phyloP scores from a whole-genome alignment of 1,139 yeast genomes.

The Kazachstania sp. region DNA sequence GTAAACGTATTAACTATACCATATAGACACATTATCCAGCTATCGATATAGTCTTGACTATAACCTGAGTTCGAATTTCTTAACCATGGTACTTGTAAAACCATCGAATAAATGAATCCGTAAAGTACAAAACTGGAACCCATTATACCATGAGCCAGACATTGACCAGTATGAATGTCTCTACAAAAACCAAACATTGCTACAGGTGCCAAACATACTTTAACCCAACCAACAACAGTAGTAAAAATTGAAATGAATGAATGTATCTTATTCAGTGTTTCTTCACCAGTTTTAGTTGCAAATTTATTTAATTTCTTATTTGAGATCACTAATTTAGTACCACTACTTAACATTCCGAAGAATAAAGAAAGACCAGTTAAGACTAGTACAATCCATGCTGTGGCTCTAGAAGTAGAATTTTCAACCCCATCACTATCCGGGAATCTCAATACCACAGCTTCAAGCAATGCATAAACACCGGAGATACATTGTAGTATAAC shows the following conservation, averaged over 20 bases:
- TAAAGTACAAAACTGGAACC: conserved; percentile 78
- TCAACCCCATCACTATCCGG: conserved; percentile 60
- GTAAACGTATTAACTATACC: conserved; percentile 92
- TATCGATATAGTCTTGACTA: conserved; percentile 83
- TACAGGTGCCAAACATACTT: conserved; percentile 71
- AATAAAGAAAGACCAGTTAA: conserved; percentile 42
- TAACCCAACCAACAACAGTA: conserved; percentile 53
- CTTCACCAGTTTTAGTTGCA: conserved; percentile 29
- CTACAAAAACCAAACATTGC: conserved; percentile 80
- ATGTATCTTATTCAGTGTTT: conserved; percentile 32
- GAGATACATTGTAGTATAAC: conserved; percentile 41
- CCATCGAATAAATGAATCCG: conserved; percentile 59
- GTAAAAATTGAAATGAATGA: conserved; percentile 40
- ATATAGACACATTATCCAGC: conserved; percentile 73
- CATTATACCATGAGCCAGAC: conserved; percentile 95
- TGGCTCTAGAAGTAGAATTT: conserved; percentile 56
- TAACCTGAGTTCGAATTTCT: conserved; percentile 39
- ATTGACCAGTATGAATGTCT: conserved; percentile 74
- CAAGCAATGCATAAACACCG: conserved; percentile 45
- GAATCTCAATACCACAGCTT: conserved; percentile 48
- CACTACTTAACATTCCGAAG: conserved; percentile 44
- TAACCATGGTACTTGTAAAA: conserved; percentile 64
- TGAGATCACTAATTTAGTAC: conserved; percentile 31
- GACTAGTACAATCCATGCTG: conserved; percentile 50
- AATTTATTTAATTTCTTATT: conserved; percentile 23